These are phyloP conservation scores for Rickenella mellea DNA, from an alignment of 768 basidiomycete species.

Conservation along the genomic window DNA sequence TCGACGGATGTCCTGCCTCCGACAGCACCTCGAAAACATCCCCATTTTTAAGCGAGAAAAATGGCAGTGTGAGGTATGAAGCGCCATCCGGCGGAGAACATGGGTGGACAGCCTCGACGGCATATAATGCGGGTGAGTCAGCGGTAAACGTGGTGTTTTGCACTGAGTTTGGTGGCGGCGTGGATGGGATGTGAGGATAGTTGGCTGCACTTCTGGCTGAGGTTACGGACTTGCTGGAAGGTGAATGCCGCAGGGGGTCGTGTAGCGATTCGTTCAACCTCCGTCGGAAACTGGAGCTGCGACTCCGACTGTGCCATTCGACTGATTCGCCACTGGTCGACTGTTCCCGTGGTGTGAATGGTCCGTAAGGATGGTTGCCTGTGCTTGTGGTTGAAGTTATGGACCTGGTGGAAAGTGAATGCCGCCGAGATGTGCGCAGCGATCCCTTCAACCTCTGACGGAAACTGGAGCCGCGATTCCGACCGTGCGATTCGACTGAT, in stretches of 20 bases:
- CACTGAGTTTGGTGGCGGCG: constrained; percentile 8
- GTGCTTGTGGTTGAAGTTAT: constrained; percentile 9
- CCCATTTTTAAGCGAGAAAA: constrained; percentile 59
- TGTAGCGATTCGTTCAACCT: not conserved
- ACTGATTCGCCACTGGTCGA: too few species aligned
- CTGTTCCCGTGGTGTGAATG: constrained; percentile 7
- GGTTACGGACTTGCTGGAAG: not conserved
- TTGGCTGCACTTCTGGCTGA: constrained; percentile 14
- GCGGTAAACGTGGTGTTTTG: constrained; percentile 13
- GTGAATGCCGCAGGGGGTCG: not conserved
- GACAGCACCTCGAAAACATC: constrained; percentile 60
- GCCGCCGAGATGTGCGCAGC: not conserved
- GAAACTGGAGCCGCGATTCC: not conserved
- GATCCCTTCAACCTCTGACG: not conserved
- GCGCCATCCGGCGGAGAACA: constrained; percentile 57
- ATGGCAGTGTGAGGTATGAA: constrained; percentile 65
- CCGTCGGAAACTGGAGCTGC: not conserved
- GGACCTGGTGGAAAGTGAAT: not conserved
- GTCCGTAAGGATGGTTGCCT: constrained; percentile 1
- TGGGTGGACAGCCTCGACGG: constrained; percentile 58
- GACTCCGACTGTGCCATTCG: too few species aligned
- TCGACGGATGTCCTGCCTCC: constrained; percentile 72
- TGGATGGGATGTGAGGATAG: not conserved
- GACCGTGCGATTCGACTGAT: too few species aligned
- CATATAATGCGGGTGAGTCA: constrained; percentile 31